A percentile compares a stretch with the other conserved stretches of the same genome.
Evolutionary conservation across 2,329 filamentous ascomycete genomes (phyloP).

Genomic region (Sporothrix mexicana): DNA sequence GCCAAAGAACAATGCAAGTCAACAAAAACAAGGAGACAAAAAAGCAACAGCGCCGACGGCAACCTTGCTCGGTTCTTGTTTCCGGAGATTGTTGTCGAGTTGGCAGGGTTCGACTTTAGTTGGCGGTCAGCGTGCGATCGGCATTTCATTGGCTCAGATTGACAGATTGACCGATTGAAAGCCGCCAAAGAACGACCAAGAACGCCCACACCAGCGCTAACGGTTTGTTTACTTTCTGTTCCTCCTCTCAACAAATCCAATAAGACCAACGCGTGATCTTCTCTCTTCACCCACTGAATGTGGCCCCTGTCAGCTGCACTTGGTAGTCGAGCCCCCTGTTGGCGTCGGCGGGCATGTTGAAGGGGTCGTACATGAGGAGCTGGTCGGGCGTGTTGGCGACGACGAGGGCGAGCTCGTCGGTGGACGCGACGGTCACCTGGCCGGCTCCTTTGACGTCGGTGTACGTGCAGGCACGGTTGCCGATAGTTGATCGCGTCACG

Average conservation of each 20-base stretch:
- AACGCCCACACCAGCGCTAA: background rate
- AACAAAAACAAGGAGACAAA: too few relatives aligned
- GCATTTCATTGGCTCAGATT: slow-evolving; percentile 19
- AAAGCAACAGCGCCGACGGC: too few relatives aligned
- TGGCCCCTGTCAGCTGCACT: slow-evolving; percentile 45
- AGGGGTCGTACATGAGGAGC: slow-evolving; percentile 53
- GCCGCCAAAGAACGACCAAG: too few relatives aligned
- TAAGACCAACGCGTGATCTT: background rate
- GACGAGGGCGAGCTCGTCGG: slow-evolving; percentile 53
- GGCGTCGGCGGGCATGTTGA: slow-evolving; percentile 41
- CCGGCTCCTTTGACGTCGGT: background rate
- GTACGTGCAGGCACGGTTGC: background rate
- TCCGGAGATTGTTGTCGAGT: background rate
- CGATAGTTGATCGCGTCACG: background rate
- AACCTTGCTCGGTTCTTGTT: background rate
- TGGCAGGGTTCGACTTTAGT: too few relatives aligned
- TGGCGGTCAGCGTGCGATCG: slow-evolving; percentile 9
- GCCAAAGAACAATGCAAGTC: too few relatives aligned
- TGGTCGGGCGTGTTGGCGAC: slow-evolving; percentile 55
- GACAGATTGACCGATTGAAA: too few relatives aligned
- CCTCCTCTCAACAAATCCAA: background rate
- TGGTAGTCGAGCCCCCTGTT: slow-evolving; percentile 49
- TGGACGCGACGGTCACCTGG: slow-evolving; percentile 29
- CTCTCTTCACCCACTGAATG: slow-evolving; percentile 16
- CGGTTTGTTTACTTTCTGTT: slow-evolving; percentile 19